phyloP scores from a whole-genome alignment of 2,329 filamentous ascomycete genomes.

The Trichoderma pleuroti region DNA sequence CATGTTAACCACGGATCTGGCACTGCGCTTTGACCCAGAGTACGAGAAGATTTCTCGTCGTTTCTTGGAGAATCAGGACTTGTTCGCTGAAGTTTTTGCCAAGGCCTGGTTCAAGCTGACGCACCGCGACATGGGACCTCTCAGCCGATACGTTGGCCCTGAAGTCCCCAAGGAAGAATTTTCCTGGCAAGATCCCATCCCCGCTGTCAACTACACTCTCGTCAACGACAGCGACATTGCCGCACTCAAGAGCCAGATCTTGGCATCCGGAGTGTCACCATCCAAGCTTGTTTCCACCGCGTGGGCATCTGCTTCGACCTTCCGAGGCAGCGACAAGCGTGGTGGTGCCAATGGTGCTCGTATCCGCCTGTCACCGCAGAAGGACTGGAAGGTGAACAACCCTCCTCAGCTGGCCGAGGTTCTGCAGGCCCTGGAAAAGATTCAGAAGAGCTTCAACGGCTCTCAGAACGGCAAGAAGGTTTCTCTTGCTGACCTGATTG shows the following conservation, averaged over 20 bases:
- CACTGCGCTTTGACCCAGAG: constrained; percentile 65
- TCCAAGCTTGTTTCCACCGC: constrained; percentile 62
- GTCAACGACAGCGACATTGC: constrained; percentile 61
- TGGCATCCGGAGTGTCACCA: constrained; percentile 57
- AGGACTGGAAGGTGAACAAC: constrained; percentile 72
- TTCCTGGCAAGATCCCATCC: constrained; percentile 74
- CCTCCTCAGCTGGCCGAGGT: constrained; percentile 61
- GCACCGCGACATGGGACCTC: constrained; percentile 75
- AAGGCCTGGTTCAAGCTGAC: constrained; percentile 81
- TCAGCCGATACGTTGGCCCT: constrained; percentile 67
- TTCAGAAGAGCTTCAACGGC: constrained; percentile 65
- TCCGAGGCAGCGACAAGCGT: constrained; percentile 75
- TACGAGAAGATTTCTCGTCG: constrained; percentile 74
- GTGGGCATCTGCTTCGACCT: constrained; percentile 68
- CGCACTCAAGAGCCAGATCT: constrained; percentile 65
- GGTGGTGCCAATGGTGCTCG: constrained; percentile 78
- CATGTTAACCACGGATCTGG: constrained; percentile 74
- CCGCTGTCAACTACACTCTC: constrained; percentile 52
- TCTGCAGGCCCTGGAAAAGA: constrained; percentile 56
- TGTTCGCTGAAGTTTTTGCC: constrained; percentile 66
- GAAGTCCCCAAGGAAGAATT: constrained; percentile 67
- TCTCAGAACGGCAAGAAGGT: constrained; percentile 63
- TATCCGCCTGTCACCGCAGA: constrained; percentile 69
- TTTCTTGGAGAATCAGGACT: constrained; percentile 65
- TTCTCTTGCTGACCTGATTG: constrained; percentile 74